phyloP scores from a whole-genome alignment of 768 basidiomycete genomes.

The Tephrocybe sp. region DNA sequence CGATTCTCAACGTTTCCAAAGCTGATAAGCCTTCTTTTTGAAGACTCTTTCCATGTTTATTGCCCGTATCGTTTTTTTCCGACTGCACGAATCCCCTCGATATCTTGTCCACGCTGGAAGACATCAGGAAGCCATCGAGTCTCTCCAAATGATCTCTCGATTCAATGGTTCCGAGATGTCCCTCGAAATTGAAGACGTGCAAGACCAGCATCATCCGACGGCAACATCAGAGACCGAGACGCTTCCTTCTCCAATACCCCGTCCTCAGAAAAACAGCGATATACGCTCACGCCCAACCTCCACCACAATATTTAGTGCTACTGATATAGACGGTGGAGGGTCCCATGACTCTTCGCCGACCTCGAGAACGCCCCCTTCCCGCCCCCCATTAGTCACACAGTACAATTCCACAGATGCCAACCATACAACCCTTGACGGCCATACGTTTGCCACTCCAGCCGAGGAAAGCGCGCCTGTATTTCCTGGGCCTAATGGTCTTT shows the following conservation, averaged over 20 bases:
- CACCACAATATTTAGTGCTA: constrained; percentile 33
- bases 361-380: not conserved
- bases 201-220: constrained; percentile 34
- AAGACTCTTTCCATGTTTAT: constrained; percentile 89
- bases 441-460: constrained; percentile 26
- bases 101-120: constrained; percentile 89
- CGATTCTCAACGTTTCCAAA: constrained; percentile 4
- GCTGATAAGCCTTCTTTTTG: constrained; percentile 1
- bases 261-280: constrained; percentile 1
- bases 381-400: constrained; percentile 23
- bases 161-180: constrained; percentile 78
- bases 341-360: not conserved
- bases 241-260: constrained; percentile 2
- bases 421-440: constrained; percentile 24
- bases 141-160: constrained; percentile 77
- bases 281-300: constrained; percentile 25
- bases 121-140: constrained; percentile 78
- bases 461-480: constrained; percentile 18
- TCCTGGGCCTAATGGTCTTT: constrained; percentile 6
- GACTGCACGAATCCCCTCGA: constrained; percentile 90
- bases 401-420: constrained; percentile 36
- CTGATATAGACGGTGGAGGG: constrained; percentile 24
- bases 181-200: constrained; percentile 71
- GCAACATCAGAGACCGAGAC: constrained; percentile 6
- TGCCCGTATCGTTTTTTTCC: constrained; percentile 85